These are phyloP conservation scores for Boeremia exigua DNA, from an alignment of 2,329 filamentous ascomycete species.

Conservation along the genomic window DNA sequence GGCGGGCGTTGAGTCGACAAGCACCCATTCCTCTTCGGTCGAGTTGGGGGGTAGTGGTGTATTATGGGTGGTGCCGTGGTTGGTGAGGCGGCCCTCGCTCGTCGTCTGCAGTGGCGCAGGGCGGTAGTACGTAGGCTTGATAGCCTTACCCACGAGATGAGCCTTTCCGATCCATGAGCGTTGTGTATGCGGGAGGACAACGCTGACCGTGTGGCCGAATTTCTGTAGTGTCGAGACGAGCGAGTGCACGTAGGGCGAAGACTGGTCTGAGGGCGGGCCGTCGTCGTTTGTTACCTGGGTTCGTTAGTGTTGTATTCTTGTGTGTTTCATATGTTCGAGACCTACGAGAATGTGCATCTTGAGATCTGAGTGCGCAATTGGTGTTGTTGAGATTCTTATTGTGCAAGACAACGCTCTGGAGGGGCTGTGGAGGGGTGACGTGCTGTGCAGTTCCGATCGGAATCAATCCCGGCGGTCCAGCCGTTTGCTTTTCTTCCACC, in stretches of 20 bases:
- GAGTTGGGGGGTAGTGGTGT: constrained; percentile 40
- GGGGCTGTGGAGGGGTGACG: constrained; percentile 22
- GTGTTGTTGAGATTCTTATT: constrained; percentile 1
- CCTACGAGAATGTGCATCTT: constrained; percentile 50
- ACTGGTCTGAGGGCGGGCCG: constrained; percentile 57
- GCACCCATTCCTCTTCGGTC: constrained; percentile 55
- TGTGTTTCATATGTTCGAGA: not conserved
- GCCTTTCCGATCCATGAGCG: constrained; percentile 99
- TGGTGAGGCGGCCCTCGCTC: constrained; percentile 41
- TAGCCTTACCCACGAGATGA: constrained; percentile 88
- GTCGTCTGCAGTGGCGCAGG: constrained; percentile 61
- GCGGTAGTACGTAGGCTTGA: constrained; percentile 85
- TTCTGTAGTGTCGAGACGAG: constrained; percentile 55
- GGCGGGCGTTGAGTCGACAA: constrained; percentile 58
- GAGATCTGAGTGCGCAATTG: constrained; percentile 5
- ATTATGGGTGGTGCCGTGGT: constrained; percentile 46
- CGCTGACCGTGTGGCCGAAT: constrained; percentile 85
- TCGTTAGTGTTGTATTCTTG: constrained; percentile 2
- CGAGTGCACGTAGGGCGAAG: constrained; percentile 58
- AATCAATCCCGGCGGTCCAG: constrained; percentile 1
- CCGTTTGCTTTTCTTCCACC: not conserved
- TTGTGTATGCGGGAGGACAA: constrained; percentile 88
- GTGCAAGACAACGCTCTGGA: constrained; percentile 16
- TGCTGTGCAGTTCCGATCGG: constrained; percentile 26
- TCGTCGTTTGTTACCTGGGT: constrained; percentile 58